Percentiles rank a stretch among this genome's conserved stretches.
Evolutionary conservation across 176 grass and related monocot species (phyloP).

Genomic region (Juncus inflexus): DNA sequence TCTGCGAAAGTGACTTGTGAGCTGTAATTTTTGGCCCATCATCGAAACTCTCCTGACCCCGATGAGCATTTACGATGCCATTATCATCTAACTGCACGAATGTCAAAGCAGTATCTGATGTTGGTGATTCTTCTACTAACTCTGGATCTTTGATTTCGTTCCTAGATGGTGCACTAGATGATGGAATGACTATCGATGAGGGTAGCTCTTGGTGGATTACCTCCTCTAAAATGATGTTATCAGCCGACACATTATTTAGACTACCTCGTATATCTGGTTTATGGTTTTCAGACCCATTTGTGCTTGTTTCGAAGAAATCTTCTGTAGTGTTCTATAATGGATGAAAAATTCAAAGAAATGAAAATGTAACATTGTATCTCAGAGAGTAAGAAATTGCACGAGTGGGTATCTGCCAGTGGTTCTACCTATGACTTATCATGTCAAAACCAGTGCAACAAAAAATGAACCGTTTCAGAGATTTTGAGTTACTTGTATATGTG

Average conservation of each 20-base stretch:
- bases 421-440: no score
- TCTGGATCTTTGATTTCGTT: neutral
- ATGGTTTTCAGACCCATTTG: slow-evolving; percentile 19
- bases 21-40: slow-evolving; percentile 10
- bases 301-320: slow-evolving; percentile 27
- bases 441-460: neutral
- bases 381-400: neutral
- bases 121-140: no score
- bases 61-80: slow-evolving; percentile 2
- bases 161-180: neutral
- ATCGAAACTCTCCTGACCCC: neutral
- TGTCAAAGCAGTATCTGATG: neutral
- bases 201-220: slow-evolving; percentile 25
- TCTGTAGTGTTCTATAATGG: slow-evolving; percentile 34
- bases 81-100: neutral
- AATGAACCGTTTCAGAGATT: neutral
- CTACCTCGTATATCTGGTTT: slow-evolving; percentile 24
- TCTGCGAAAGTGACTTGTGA: neutral
- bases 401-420: no score
- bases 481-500: neutral
- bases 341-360: slow-evolving; percentile 7
- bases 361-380: neutral
- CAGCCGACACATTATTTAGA: slow-evolving; percentile 9
- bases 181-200: neutral
- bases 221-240: slow-evolving; percentile 14